phyloP scores from a whole-genome alignment of 768 basidiomycete genomes.

The Fomitopsis serialis region DNA sequence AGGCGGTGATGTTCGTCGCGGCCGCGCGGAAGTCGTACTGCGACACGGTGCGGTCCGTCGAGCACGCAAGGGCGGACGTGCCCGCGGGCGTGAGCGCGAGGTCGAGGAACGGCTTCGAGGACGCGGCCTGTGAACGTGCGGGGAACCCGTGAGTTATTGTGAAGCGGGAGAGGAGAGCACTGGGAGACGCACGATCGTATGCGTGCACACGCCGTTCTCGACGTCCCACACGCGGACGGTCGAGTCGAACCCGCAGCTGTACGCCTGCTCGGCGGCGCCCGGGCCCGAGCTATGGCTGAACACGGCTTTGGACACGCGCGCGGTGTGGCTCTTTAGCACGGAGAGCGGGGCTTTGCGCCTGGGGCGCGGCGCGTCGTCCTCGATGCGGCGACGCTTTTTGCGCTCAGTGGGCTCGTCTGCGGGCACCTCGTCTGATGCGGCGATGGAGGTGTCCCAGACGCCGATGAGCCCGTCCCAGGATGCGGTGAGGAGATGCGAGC shows the following conservation, averaged over 20 bases:
- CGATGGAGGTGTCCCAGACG: conserved; percentile 67
- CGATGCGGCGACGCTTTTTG: conserved; percentile 62
- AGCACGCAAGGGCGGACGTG: conserved; percentile 49
- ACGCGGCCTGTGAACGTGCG: conserved; percentile 41
- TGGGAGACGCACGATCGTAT: conserved; percentile 55
- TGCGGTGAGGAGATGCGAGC: conserved; percentile 68
- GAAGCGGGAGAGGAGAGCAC: not conserved
- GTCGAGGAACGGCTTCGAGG: conserved; percentile 73
- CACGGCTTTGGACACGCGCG: conserved; percentile 67
- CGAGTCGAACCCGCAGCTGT: conserved; percentile 86
- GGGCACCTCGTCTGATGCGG: conserved; percentile 57
- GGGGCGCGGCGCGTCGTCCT: conserved; percentile 28
- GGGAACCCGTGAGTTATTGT: not conserved
- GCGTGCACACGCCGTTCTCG: conserved; percentile 63
- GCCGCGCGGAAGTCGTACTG: conserved; percentile 62
- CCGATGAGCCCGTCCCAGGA: conserved; percentile 89
- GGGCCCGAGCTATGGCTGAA: conserved; percentile 47
- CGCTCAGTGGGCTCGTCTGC: conserved; percentile 30
- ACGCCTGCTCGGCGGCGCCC: conserved; percentile 37
- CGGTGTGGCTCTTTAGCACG: conserved; percentile 82
- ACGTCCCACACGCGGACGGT: conserved; percentile 87
- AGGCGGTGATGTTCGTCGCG: conserved; percentile 24
- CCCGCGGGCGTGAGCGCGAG: conserved; percentile 44
- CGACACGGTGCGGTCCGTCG: conserved; percentile 70
- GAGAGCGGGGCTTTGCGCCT: conserved; percentile 62